phyloP scores from a whole-genome alignment of 1,284 basidiomycete genomes.

The Coriolopsis trogii region DNA sequence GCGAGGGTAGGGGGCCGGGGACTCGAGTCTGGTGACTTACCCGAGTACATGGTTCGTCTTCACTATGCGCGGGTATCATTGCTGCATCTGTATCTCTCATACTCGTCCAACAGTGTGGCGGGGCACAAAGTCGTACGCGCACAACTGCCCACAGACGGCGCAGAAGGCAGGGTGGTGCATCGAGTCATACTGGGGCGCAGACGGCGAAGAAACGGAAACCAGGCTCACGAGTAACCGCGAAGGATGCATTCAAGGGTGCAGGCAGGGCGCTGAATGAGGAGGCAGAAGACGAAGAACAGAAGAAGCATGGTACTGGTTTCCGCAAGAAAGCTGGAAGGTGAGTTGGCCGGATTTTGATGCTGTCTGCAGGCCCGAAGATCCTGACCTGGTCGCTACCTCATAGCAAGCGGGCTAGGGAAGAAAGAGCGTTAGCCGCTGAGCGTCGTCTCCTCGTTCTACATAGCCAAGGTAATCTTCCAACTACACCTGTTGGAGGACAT shows the following conservation, averaged over 20 bases:
- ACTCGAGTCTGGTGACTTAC: conserved; percentile 57
- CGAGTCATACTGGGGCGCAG: conserved; percentile 58
- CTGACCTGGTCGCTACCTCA: not conserved
- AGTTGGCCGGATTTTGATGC: not conserved
- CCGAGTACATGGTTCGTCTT: conserved; percentile 68
- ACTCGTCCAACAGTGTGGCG: conserved; percentile 86
- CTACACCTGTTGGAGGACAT: not conserved
- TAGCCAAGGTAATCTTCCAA: conserved; percentile 31
- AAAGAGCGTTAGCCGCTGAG: conserved; percentile 74
- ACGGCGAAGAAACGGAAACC: conserved; percentile 69
- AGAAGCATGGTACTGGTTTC: conserved; percentile 57
- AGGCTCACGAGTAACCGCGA: conserved; percentile 63
- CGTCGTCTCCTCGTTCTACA: conserved; percentile 52
- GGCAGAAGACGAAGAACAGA: conserved; percentile 41
- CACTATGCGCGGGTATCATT: not conserved
- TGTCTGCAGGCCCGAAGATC: not conserved
- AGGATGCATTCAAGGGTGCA: conserved; percentile 57
- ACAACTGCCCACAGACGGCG: conserved; percentile 50
- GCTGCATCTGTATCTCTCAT: no score
- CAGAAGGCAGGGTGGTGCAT: conserved; percentile 48
- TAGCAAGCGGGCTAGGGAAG: conserved; percentile 76
- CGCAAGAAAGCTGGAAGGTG: conserved; percentile 73
- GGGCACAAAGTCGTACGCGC: conserved; percentile 67
- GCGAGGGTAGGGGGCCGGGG: conserved; percentile 53
- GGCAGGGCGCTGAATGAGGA: conserved; percentile 56